Evolutionary conservation across 1,284 basidiomycete genomes (phyloP).

Genomic region (Sanghuangporus weigelae): DNA sequence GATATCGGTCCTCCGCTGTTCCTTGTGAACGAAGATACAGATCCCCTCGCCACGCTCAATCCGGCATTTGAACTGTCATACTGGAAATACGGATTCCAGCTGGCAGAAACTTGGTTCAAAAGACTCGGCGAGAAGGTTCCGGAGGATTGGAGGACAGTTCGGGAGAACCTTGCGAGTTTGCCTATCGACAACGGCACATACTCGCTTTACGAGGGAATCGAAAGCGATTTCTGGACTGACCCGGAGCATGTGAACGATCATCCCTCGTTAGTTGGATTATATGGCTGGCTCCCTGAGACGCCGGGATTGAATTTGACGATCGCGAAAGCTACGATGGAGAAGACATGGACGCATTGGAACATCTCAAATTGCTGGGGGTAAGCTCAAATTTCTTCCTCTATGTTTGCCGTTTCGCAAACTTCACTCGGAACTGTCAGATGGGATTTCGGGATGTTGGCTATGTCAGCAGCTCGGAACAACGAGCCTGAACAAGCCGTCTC

Average conservation of each 20-base stretch:
- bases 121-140: conserved; percentile 38
- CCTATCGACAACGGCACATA: conserved; percentile 48
- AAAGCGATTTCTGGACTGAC: conserved; percentile 46
- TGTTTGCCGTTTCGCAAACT: neutral
- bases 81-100: conserved; percentile 46
- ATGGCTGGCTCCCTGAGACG: conserved; percentile 54
- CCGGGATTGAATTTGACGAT: conserved; percentile 40
- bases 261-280: conserved; percentile 49
- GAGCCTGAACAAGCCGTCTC: conserved; percentile 45
- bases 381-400: conserved; percentile 20
- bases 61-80: conserved; percentile 56
- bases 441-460: conserved; percentile 60
- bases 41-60: conserved; percentile 47
- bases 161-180: conserved; percentile 41
- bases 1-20: conserved; percentile 58
- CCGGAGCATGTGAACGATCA: conserved; percentile 50
- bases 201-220: conserved; percentile 51
- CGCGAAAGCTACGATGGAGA: conserved; percentile 46
- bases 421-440: conserved; percentile 32
- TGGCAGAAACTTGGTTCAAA: conserved; percentile 45
- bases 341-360: conserved; percentile 52
- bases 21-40: conserved; percentile 52
- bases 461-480: conserved; percentile 53
- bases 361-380: conserved; percentile 52
- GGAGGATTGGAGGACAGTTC: conserved; percentile 39